Percentiles rank a stretch among this genome's conserved stretches.
These are phyloP conservation scores for Flaveria sonorensis DNA, from an alignment of 129 eudicot genomes.

Conservation along the genomic window DNA sequence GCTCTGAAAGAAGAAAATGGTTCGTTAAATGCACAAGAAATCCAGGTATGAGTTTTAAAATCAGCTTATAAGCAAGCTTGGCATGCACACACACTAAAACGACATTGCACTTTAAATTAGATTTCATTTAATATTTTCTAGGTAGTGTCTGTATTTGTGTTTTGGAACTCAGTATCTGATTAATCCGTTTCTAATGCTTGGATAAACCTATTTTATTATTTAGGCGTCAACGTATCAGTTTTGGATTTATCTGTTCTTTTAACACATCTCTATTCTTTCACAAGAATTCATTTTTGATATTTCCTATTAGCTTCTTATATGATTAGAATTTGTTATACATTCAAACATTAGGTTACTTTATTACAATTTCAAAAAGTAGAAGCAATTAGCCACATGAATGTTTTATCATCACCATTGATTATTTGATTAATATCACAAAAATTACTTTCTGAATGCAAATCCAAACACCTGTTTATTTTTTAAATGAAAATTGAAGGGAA, in stretches of 20 bases:
- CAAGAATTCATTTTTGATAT: constrained; percentile 1
- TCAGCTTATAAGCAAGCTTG: not conserved
- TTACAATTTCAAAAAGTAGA: too few relatives aligned
- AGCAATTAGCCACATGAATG: not conserved
- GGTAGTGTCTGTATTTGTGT: not conserved
- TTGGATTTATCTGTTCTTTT: not conserved
- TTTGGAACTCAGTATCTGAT: not conserved
- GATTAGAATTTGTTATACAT: not conserved
- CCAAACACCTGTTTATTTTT: not conserved
- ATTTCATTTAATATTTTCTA: not conserved
- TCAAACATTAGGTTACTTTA: too few relatives aligned
- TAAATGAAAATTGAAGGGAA: too few relatives aligned
- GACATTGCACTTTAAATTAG: too few relatives aligned
- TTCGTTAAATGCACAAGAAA: constrained; percentile 26
- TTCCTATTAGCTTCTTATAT: not conserved
- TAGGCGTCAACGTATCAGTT: not conserved
- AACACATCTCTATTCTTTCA: not conserved
- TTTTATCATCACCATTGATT: not conserved
- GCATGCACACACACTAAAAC: too few relatives aligned
- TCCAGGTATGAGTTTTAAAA: constrained; percentile 37
- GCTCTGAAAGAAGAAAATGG: constrained; percentile 35
- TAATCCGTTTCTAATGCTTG: not conserved
- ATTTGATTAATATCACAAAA: not conserved
- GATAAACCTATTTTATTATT: not conserved
- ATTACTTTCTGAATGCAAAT: not conserved